Base-by-base conservation (phyloP, 108 stramenopile genomes). In the Asterionellopsis glacialis region DNA sequence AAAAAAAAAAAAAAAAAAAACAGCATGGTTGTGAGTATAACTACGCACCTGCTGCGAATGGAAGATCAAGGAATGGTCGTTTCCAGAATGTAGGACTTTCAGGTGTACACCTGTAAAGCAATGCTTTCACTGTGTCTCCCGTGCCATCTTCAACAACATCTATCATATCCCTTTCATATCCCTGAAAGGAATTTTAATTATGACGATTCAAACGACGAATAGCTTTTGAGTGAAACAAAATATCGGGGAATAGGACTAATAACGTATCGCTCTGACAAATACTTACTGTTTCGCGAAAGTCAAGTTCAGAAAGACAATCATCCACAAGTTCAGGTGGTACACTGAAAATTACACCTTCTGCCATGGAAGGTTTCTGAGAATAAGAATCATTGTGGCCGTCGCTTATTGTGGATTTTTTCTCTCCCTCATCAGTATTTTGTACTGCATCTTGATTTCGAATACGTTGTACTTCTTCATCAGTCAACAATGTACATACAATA, bases 71-170 rank as follows among this genome's bases (percentile, higher is more conserved):
- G 42, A 82, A 52, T 1, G 59, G 80, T 16, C 84, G 66, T 21
- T 74, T 62, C 80, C 85, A 93, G 73, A 93, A 86, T 4, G 88
- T 88, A 11, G 92, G 92, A 78, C 85, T 89, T 22, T 88, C 85
- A 0, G 81, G 80, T 19, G 92, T 93, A 0, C 92, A 88, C 15
- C 92, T 75, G 61, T 93, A 90, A 54, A 90, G 59, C 57, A 93
- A 57, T 13, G 84, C 86, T 51, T 87, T 63, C 49, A 81, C 63
- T 7, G 69, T 71, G 21, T 80, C 63, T 13, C 77, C 79, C 4
- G 72, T 82, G 26, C 76, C 72, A 55, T 88, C 85, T 71, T 88
- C 88, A 6, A 90, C 61, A 1, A 93, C 92, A 33, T 81, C 74
- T 52, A 89, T 84, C 11, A 87, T 63, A 51, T 93, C 92, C 53